Conservation (phyloP, 306 rosid species). For the Vicia faba region DNA sequence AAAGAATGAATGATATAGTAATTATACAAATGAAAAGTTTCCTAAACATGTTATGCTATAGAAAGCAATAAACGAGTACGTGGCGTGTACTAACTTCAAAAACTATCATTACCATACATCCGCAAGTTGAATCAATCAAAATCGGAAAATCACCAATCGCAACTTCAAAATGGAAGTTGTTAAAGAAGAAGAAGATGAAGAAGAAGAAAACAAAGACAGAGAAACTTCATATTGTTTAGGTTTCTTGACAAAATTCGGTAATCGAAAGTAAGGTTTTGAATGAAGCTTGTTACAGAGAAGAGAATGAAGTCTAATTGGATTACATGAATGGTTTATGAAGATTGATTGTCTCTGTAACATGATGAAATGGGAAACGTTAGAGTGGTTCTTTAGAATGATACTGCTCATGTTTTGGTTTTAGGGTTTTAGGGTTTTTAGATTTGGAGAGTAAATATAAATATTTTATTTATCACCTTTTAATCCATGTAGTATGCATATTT, state of each 20-base stretch:
- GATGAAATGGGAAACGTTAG: constrained; percentile 38
- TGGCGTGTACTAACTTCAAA: no score
- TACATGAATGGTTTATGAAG: constrained; percentile 28
- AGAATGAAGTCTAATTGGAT: constrained; percentile 36
- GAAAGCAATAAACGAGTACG: no score
- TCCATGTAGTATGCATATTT: no score
- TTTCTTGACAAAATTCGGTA: constrained; percentile 43
- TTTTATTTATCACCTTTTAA: no score
- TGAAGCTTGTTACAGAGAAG: constrained; percentile 36
- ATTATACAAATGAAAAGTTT: no score
- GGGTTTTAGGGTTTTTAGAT: constrained; percentile 25
- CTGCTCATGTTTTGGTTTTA: constrained; percentile 42
- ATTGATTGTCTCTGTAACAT: constrained; percentile 35
- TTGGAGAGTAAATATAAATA: neutral
- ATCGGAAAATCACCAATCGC: no score
- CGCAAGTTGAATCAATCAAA: no score
- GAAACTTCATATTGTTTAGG: constrained; percentile 45
- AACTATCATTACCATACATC: no score
- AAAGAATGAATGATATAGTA: no score
- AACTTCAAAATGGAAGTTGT: constrained; percentile 42
- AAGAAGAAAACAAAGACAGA: constrained; percentile 50
- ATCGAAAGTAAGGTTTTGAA: constrained; percentile 46
- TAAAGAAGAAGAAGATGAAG: constrained; percentile 42
- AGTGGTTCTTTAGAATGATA: constrained; percentile 38
- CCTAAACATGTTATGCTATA: no score